Conservation (phyloP, 2,329 filamentous ascomycete species). For the Cladosporium sp. region DNA sequence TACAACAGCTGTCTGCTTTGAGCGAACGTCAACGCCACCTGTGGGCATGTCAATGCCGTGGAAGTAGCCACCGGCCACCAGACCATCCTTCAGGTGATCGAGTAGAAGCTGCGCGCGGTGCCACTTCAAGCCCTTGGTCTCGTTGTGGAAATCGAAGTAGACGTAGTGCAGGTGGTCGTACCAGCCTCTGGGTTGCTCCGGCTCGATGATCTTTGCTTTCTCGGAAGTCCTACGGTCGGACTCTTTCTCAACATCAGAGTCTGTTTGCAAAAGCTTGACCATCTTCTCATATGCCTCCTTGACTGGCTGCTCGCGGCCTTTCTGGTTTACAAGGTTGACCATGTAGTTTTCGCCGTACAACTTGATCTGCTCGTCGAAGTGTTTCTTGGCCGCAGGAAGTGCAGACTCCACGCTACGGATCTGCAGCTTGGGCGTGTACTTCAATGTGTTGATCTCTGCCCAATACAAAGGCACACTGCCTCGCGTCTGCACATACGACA, state of each 20-base stretch:
- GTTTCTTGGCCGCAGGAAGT: conserved; percentile 73
- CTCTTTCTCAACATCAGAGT: conserved; percentile 65
- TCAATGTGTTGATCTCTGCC: conserved; percentile 91
- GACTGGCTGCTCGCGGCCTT: conserved; percentile 82
- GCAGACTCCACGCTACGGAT: conserved; percentile 82
- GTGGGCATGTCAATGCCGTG: conserved; percentile 78
- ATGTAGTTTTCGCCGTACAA: conserved; percentile 96
- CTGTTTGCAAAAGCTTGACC: conserved; percentile 71
- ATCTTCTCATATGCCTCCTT: conserved; percentile 95
- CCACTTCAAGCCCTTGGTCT: conserved; percentile 94
- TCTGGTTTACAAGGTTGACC: conserved; percentile 96
- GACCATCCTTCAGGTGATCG: conserved; percentile 73
- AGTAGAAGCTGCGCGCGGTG: conserved; percentile 85
- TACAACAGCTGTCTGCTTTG: conserved; percentile 83
- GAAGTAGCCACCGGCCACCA: conserved; percentile 86
- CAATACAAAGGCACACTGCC: conserved; percentile 95
- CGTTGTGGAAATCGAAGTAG: conserved; percentile 98
- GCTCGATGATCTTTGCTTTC: conserved; percentile 78
- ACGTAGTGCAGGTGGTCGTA: conserved; percentile 90
- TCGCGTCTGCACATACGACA: conserved; percentile 94
- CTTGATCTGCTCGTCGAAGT: conserved; percentile 91
- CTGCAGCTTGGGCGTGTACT: conserved; percentile 88
- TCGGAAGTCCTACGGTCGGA: conserved; percentile 67
- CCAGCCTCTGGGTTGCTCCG: conserved; percentile 57
- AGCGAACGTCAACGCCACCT: conserved; percentile 75